Conservation (phyloP, 169 alveolate species). For the Cryptosporidium felis region DNA sequence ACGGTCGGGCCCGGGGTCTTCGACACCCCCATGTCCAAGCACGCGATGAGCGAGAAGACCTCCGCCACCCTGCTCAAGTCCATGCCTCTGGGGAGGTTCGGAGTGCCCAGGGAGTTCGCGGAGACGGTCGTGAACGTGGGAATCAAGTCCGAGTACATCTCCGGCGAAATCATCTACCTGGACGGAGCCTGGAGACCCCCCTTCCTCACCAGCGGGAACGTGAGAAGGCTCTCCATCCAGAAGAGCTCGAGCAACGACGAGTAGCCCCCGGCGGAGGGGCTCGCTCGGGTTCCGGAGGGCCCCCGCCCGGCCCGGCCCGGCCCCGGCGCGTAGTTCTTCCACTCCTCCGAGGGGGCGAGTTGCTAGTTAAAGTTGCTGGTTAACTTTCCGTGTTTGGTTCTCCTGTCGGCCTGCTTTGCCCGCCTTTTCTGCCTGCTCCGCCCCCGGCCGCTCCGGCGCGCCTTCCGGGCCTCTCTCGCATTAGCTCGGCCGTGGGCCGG, state of each 20-base stretch:
- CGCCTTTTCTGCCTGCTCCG: no score
- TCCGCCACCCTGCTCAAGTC: constrained; percentile 71
- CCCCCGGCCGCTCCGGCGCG: no score
- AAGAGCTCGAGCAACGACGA: constrained; percentile 23
- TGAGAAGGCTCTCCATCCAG: constrained; percentile 30
- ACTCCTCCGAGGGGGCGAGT: no score
- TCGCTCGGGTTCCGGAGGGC: no score
- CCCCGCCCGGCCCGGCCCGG: no score
- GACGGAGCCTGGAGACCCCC: constrained; percentile 83
- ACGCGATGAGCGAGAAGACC: constrained; percentile 71
- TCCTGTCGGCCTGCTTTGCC: no score
- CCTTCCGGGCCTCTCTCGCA: no score
- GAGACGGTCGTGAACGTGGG: constrained; percentile 74
- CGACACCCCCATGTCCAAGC: constrained; percentile 79
- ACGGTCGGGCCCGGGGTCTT: constrained; percentile 84
- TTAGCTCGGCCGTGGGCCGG: no score
- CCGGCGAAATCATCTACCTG: constrained; percentile 78
- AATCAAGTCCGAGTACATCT: constrained; percentile 75
- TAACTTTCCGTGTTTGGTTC: no score
- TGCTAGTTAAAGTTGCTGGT: no score
- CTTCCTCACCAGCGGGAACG: neutral
- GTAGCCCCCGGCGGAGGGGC: no score
- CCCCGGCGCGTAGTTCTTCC: no score
- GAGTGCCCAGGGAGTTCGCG: constrained; percentile 82
- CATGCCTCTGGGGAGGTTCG: constrained; percentile 82